Conservation (phyloP, 495 filamentous ascomycete species). For the Penicillium silybi region DNA sequence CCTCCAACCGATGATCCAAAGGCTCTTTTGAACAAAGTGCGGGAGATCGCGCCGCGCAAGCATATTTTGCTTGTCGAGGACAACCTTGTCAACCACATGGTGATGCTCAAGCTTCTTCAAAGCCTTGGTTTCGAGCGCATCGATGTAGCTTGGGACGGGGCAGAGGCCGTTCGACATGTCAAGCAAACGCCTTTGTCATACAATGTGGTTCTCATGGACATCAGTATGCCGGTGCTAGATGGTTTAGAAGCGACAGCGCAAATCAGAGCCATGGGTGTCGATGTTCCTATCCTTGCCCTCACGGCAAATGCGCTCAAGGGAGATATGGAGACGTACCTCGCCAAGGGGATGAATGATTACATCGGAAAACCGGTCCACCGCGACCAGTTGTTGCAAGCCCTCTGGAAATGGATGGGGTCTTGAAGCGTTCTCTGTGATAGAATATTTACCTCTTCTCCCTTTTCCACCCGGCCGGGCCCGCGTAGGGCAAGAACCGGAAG, state of each 20-base stretch:
- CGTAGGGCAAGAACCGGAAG: no score
- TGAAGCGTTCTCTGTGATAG: no score
- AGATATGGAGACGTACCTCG: slow-evolving; percentile 45
- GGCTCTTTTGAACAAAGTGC: no score
- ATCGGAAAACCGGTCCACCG: slow-evolving; percentile 48
- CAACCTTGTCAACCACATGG: slow-evolving; percentile 55
- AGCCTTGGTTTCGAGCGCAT: slow-evolving; percentile 46
- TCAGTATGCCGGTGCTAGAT: slow-evolving; percentile 62
- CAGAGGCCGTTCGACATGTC: slow-evolving; percentile 45
- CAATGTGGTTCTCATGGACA: slow-evolving; percentile 38
- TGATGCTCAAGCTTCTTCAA: slow-evolving; percentile 51
- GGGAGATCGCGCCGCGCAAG: slow-evolving; percentile 27
- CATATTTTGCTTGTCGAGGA: slow-evolving; percentile 42
- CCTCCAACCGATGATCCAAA: slow-evolving; percentile 31
- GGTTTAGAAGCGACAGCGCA: slow-evolving; percentile 54
- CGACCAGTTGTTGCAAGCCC: no score
- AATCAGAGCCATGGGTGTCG: slow-evolving; percentile 43
- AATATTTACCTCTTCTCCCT: no score
- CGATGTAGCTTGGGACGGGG: slow-evolving; percentile 46
- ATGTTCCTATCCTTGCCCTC: slow-evolving; percentile 50
- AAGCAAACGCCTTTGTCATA: slow-evolving; percentile 40
- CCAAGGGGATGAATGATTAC: slow-evolving; percentile 52
- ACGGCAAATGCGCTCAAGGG: slow-evolving; percentile 53
- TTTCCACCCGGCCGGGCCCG: no score
- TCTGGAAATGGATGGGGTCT: no score